A percentile compares a stretch with the other conserved stretches of the same genome.
Evolutionary conservation across 75 land plant genomes (phyloP).

Genomic region (Sequoiadendron giganteum): DNA sequence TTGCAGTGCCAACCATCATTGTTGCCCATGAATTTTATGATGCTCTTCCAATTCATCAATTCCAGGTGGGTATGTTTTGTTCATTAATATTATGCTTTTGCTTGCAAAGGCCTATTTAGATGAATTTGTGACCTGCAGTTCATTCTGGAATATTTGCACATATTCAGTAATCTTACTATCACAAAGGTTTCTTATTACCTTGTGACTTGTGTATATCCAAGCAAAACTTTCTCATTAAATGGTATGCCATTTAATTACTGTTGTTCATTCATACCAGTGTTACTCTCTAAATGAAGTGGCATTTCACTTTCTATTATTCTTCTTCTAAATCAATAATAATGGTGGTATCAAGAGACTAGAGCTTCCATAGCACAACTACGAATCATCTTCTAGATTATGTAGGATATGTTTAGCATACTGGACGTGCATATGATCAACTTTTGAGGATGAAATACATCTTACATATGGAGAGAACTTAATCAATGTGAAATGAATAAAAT

Average conservation of each 20-base stretch:
- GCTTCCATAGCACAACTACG: not conserved
- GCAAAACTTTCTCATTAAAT: not conserved
- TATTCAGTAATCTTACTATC: not conserved
- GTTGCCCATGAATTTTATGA: constrained; percentile 97
- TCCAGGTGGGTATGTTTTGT: constrained; percentile 69
- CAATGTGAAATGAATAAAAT: not conserved
- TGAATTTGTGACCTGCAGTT: not conserved
- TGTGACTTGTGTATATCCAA: not conserved
- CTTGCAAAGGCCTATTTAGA: not conserved
- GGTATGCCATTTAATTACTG: not conserved
- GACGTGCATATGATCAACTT: not conserved
- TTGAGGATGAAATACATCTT: not conserved
- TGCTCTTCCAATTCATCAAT: constrained; percentile 95
- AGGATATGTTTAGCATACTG: not conserved
- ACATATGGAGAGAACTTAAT: not conserved
- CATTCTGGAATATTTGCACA: not conserved
- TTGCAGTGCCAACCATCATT: constrained; percentile 90
- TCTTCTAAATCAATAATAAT: not conserved
- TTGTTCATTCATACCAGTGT: not conserved
- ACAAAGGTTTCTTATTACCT: not conserved
- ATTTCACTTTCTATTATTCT: not conserved
- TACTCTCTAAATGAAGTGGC: not conserved
- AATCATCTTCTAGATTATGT: not conserved
- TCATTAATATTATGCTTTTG: not conserved
- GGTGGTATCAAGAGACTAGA: not conserved